Evolutionary conservation across 2,329 filamentous ascomycete species (phyloP).

Genomic region (Fusarium udum): DNA sequence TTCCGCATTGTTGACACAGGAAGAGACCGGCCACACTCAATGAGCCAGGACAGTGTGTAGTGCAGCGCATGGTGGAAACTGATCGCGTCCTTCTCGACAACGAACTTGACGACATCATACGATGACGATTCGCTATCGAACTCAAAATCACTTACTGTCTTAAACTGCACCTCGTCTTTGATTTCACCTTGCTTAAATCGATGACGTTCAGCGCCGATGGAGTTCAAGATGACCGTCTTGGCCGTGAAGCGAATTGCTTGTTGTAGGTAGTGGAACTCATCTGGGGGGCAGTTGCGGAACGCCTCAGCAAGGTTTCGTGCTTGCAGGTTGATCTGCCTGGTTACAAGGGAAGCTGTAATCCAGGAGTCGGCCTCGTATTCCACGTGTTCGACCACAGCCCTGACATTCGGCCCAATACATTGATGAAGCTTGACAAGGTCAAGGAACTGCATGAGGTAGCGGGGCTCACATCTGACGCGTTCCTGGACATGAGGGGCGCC

Average conservation of each 20-base stretch:
- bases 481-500: conserved; percentile 89
- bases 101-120: conserved; percentile 82
- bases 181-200: conserved; percentile 89
- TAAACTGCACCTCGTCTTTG: conserved; percentile 86
- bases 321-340: conserved; percentile 91
- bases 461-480: conserved; percentile 80
- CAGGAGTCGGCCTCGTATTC: conserved; percentile 98
- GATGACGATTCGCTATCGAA: conserved; percentile 70
- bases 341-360: conserved; percentile 95
- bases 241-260: conserved; percentile 78
- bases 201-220: conserved; percentile 85
- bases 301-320: conserved; percentile 89
- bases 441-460: conserved; percentile 93
- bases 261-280: conserved; percentile 72
- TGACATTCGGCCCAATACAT: conserved; percentile 91
- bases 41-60: conserved; percentile 94
- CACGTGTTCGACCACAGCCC: conserved; percentile 93
- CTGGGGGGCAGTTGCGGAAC: conserved; percentile 75
- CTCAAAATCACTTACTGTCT: conserved; percentile 79
- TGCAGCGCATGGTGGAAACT: conserved; percentile 98
- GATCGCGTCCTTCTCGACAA: conserved; percentile 88
- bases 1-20: conserved; percentile 71
- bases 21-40: conserved; percentile 87
- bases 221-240: conserved; percentile 87
- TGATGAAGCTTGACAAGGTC: conserved; percentile 96